A percentile compares a stretch with the other conserved stretches of the same genome.
Conservation (phyloP, 2,329 filamentous ascomycete species). For the Pseudogymnoascus verrucosus region DNA sequence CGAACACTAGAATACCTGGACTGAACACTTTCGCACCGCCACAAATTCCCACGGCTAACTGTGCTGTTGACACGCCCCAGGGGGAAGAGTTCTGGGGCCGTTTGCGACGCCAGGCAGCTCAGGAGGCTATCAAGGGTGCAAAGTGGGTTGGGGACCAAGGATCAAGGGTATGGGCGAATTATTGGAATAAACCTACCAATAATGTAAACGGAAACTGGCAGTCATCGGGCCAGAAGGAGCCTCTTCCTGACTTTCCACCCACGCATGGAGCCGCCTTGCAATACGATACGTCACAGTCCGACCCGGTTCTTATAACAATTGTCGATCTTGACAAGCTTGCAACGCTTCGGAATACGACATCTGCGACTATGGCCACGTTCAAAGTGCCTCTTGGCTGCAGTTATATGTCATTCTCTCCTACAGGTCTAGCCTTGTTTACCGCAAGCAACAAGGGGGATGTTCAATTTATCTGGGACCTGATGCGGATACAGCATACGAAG, state of each 20-base stretch:
- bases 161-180: slow-evolving; percentile 69
- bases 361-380: slow-evolving; percentile 60
- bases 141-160: slow-evolving; percentile 73
- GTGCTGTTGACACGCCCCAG: slow-evolving; percentile 64
- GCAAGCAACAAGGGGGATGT: slow-evolving; percentile 79
- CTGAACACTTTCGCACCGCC: slow-evolving; percentile 57
- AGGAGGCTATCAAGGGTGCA: slow-evolving; percentile 66
- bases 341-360: slow-evolving; percentile 37
- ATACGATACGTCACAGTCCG: slow-evolving; percentile 41
- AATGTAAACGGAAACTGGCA: slow-evolving; percentile 26
- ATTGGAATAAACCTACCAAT: slow-evolving; percentile 56
- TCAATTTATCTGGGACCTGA: slow-evolving; percentile 73
- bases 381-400: slow-evolving; percentile 66
- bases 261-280: slow-evolving; percentile 61
- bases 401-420: slow-evolving; percentile 70
- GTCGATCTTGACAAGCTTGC: slow-evolving; percentile 58
- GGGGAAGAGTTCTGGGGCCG: slow-evolving; percentile 66
- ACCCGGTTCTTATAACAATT: slow-evolving; percentile 68
- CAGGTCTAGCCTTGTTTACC: slow-evolving; percentile 66
- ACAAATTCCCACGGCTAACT: slow-evolving; percentile 57
- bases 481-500: slow-evolving; percentile 56
- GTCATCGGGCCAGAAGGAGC: slow-evolving; percentile 21
- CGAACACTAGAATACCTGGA: slow-evolving; percentile 46
- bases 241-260: slow-evolving; percentile 55
- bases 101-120: slow-evolving; percentile 69